Evolutionary conservation across 129 eudicot species (phyloP).

Genomic region (Arctium lappa): DNA sequence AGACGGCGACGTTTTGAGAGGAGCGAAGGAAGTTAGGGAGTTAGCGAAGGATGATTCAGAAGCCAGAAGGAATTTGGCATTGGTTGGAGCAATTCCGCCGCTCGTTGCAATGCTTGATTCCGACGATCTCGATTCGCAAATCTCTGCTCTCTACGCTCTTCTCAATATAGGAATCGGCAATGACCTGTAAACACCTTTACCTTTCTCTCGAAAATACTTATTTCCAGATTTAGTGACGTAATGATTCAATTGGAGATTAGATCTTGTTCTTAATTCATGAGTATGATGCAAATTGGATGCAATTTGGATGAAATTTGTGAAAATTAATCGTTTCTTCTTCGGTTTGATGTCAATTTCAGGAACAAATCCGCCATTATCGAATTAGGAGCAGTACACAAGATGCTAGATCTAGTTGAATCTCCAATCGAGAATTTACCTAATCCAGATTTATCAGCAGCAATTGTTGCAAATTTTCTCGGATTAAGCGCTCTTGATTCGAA

Average conservation of each 20-base stretch:
- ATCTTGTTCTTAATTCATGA: not conserved
- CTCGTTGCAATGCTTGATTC: conserved; percentile 66
- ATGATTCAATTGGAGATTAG: conserved; percentile 5
- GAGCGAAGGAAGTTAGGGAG: conserved; percentile 62
- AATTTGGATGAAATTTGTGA: not conserved
- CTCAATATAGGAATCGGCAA: conserved; percentile 84
- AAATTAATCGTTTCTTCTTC: not conserved
- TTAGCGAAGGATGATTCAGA: conserved; percentile 60
- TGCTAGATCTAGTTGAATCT: conserved; percentile 61
- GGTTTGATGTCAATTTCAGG: conserved; percentile 39
- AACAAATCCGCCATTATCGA: conserved; percentile 86
- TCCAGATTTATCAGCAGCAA: conserved; percentile 45
- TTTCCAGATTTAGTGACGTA: not conserved
- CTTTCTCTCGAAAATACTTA: not conserved
- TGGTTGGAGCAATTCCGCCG: conserved; percentile 84
- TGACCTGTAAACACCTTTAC: conserved; percentile 43
- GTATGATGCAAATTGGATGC: not conserved
- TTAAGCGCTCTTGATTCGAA: conserved; percentile 88
- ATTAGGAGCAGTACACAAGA: conserved; percentile 93
- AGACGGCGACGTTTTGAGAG: conserved; percentile 38
- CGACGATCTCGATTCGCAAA: conserved; percentile 29
- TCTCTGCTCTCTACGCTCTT: conserved; percentile 75
- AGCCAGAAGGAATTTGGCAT: conserved; percentile 55
- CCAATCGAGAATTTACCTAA: conserved; percentile 18
- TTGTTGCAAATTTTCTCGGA: conserved; percentile 83